Evolutionary conservation across 1,284 basidiomycete species (phyloP).

Genomic region (Ganoderma multipileum): DNA sequence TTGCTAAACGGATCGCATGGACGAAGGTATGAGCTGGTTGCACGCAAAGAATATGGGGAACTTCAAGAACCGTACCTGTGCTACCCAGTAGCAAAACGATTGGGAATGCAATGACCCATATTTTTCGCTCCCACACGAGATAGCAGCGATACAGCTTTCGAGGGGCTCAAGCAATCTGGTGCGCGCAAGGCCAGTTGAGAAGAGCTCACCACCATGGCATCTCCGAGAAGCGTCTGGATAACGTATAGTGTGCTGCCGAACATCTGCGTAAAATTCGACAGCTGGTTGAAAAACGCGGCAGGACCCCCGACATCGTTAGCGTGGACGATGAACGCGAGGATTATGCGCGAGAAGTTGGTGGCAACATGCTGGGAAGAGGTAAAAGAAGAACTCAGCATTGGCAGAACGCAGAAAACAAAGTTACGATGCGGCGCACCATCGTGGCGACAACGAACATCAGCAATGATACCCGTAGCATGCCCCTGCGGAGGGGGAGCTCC

Average conservation of each 20-base stretch:
- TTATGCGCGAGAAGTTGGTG: conserved; percentile 32
- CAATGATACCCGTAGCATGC: conserved; percentile 17
- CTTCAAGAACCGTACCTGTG: conserved; percentile 12
- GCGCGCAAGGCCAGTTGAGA: not conserved
- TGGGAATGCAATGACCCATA: conserved; percentile 21
- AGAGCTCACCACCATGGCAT: conserved; percentile 24
- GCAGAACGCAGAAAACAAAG: not conserved
- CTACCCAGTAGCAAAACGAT: conserved; percentile 23
- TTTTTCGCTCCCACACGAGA: conserved; percentile 23
- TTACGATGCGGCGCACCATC: conserved; percentile 13
- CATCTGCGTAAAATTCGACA: conserved; percentile 33
- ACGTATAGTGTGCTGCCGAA: conserved; percentile 36
- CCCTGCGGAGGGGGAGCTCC: conserved; percentile 9
- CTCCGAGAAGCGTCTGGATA: conserved; percentile 30
- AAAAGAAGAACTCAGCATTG: not conserved
- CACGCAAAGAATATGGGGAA: not conserved
- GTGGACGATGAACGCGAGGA: conserved; percentile 32
- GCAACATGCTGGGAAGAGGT: conserved; percentile 26
- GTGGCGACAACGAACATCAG: conserved; percentile 27
- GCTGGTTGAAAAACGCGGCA: conserved; percentile 32
- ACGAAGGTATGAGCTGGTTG: not conserved
- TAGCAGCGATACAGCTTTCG: conserved; percentile 24
- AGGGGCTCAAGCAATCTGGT: not conserved
- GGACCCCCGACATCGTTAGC: conserved; percentile 32
- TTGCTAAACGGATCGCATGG: not conserved